A percentile compares a stretch with the other conserved stretches of the same genome.
phyloP scores from a whole-genome alignment of 2,329 filamentous ascomycete genomes.

The Beauveria caledonica region DNA sequence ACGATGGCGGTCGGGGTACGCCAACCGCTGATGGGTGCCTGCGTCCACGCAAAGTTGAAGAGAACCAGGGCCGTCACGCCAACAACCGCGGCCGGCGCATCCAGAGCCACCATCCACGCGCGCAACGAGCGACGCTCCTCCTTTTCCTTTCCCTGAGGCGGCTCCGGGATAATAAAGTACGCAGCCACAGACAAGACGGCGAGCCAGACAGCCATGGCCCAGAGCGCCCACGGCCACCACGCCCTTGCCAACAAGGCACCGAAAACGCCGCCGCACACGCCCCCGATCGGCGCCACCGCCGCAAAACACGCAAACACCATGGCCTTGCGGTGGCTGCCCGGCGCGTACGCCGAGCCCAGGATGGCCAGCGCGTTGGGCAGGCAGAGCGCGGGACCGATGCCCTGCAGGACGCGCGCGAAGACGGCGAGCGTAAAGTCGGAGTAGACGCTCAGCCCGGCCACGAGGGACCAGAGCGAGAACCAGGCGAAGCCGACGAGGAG shows the following conservation, averaged over 20 bases:
- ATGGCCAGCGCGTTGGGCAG: conserved; percentile 59
- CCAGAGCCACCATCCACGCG: conserved; percentile 25
- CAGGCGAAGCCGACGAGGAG: conserved; percentile 46
- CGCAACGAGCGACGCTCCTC: conserved; percentile 3
- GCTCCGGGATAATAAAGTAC: conserved; percentile 27
- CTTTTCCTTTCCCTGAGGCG: conserved; percentile 14
- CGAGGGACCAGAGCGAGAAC: conserved; percentile 44
- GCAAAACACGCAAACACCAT: conserved; percentile 49
- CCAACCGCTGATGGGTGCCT: conserved; percentile 54
- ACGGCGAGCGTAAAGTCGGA: conserved; percentile 37
- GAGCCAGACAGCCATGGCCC: conserved; percentile 30
- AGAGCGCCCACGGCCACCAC: conserved; percentile 43
- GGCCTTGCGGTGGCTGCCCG: conserved; percentile 45
- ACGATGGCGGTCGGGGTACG: conserved; percentile 45
- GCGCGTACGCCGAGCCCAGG: conserved; percentile 47
- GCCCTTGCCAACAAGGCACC: conserved; percentile 31
- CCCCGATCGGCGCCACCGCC: conserved; percentile 38
- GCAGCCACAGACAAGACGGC: conserved; percentile 24
- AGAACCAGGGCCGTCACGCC: conserved; percentile 51
- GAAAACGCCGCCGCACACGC: conserved; percentile 33
- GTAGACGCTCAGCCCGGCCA: conserved; percentile 35
- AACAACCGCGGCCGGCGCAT: conserved; percentile 29
- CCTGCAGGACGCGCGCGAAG: conserved; percentile 46
- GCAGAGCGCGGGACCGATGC: conserved; percentile 53
- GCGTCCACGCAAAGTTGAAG: conserved; percentile 61